Percentiles rank a stretch among this genome's conserved stretches.
phyloP scores from a whole-genome alignment of 345 rosid genomes.

The Acer campestre region DNA sequence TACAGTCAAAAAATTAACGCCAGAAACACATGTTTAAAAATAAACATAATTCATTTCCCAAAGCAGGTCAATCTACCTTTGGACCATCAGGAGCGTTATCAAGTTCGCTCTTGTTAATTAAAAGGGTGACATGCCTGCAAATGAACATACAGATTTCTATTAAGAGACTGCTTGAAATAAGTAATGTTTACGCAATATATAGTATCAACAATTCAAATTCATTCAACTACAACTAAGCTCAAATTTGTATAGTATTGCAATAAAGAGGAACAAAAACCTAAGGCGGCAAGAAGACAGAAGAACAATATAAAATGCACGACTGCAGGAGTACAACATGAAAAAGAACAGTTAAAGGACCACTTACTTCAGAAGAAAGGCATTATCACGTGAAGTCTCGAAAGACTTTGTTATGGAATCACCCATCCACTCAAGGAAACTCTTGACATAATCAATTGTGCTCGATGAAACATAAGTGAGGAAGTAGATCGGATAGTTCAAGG shows the following conservation, averaged over 20 bases:
- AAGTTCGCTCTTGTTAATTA: conserved; percentile 84
- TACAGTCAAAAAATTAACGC: conserved; percentile 17
- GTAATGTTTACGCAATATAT: not conserved
- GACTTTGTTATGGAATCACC: conserved; percentile 96
- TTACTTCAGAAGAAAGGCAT: conserved; percentile 92
- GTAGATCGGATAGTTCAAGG: conserved; percentile 75
- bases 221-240: not conserved
- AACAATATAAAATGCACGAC: not conserved
- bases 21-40: conserved; percentile 8
- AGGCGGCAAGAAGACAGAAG: not conserved
- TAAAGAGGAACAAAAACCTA: conserved; percentile 6
- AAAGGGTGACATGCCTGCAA: conserved; percentile 81
- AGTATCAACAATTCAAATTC: conserved; percentile 3
- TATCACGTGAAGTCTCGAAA: conserved; percentile 95
- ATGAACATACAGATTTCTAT: conserved; percentile 15
- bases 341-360: conserved; percentile 12
- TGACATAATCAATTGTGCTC: conserved; percentile 92
- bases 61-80: conserved; percentile 55
- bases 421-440: conserved; percentile 99
- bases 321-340: not conserved
- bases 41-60: conserved; percentile 7
- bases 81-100: conserved; percentile 90
- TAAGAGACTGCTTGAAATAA: not conserved
- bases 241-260: conserved; percentile 5
- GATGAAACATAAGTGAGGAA: conserved; percentile 89